phyloP scores from a whole-genome alignment of 352 stramenopile genomes.

The Pythium dissotocum region DNA sequence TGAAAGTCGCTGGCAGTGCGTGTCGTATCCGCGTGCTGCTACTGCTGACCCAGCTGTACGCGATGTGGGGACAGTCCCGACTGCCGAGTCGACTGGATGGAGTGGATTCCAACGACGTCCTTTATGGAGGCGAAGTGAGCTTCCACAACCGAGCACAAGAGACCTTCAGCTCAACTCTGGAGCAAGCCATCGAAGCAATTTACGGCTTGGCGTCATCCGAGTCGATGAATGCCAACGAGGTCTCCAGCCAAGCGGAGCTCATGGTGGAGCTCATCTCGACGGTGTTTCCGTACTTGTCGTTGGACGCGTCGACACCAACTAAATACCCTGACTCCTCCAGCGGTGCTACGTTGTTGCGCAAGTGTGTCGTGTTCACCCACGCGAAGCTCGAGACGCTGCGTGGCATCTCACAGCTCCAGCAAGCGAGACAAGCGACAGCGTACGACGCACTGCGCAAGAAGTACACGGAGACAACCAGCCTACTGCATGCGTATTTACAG shows the following conservation, averaged over 20 bases:
- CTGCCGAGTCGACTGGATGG: constrained; percentile 40
- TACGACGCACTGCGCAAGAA: neutral
- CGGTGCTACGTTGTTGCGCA: constrained; percentile 23
- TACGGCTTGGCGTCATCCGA: neutral
- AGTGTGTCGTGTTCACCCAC: constrained; percentile 19
- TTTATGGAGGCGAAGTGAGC: constrained; percentile 66
- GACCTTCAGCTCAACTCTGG: constrained; percentile 50
- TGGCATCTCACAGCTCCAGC: neutral
- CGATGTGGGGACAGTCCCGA: constrained; percentile 54
- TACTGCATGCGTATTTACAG: constrained; percentile 10
- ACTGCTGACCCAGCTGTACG: constrained; percentile 54
- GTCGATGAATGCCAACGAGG: constrained; percentile 1
- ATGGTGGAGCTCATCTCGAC: constrained; percentile 18
- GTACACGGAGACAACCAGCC: neutral
- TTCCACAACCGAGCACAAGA: constrained; percentile 56
- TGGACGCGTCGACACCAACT: constrained; percentile 15
- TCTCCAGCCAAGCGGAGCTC: constrained; percentile 18
- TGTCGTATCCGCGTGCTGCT: constrained; percentile 45
- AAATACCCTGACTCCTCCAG: neutral
- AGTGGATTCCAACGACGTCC: constrained; percentile 84
- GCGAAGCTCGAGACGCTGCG: constrained; percentile 2
- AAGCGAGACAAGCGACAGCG: neutral
- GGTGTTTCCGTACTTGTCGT: constrained; percentile 18
- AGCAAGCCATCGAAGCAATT: constrained; percentile 51
- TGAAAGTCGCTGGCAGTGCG: constrained; percentile 24